These are phyloP conservation scores for Ophiostoma novo-ulmi DNA, from an alignment of 2,329 filamentous ascomycete species.

Conservation along the genomic window DNA sequence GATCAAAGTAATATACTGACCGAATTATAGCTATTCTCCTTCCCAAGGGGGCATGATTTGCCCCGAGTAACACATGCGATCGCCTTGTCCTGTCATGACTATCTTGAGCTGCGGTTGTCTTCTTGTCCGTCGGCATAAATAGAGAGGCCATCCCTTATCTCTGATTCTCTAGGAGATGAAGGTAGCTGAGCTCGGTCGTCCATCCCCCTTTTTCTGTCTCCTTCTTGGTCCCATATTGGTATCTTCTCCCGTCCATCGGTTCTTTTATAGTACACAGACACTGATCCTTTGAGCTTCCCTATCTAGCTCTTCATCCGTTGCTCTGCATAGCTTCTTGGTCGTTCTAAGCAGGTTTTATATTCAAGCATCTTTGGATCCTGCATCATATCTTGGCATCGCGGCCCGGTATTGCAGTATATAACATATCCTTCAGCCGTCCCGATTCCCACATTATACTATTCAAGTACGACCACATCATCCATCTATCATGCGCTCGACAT, in stretches of 20 bases:
- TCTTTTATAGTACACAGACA: too few relatives aligned
- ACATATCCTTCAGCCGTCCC: not conserved
- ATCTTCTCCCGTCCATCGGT: too few relatives aligned
- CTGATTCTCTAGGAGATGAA: not conserved
- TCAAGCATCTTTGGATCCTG: not conserved
- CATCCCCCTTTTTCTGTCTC: not conserved
- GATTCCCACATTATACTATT: too few relatives aligned
- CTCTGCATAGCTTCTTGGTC: not conserved
- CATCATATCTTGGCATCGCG: not conserved
- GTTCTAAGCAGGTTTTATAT: not conserved
- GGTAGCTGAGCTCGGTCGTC: not conserved
- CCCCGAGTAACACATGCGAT: constrained; percentile 5
- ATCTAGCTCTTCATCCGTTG: too few relatives aligned
- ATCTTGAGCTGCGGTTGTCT: not conserved
- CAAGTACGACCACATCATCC: not conserved
- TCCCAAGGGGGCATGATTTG: not conserved
- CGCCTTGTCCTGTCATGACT: not conserved
- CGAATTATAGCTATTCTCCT: not conserved
- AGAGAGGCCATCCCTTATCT: not conserved
- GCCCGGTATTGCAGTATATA: not conserved
- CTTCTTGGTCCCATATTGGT: not conserved
- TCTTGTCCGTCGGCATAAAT: not conserved
- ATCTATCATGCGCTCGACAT: not conserved
- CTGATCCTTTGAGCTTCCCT: too few relatives aligned
- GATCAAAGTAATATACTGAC: not conserved